Evolutionary conservation across 805 yeast species (phyloP), one percentile per base, ranked within the genome.

Genomic region (Candida vaughaniae): DNA sequence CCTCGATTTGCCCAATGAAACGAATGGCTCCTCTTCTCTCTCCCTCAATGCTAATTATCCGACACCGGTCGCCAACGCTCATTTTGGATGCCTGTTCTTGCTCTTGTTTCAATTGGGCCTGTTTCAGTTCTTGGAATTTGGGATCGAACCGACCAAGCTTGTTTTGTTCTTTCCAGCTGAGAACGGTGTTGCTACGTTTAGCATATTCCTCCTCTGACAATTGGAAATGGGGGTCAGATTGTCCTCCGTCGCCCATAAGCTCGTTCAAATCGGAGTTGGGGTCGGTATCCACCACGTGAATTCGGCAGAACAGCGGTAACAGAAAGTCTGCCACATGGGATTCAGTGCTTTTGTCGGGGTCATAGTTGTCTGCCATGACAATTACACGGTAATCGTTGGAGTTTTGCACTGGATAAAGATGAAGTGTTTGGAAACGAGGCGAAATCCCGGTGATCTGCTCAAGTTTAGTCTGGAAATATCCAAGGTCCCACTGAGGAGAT

Each of bases 371-470:
- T 10, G 31, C 31, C 17, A 26, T 25, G 9, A 20, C 31, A 6
- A 33, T 6, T 15, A 38, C 35, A 6, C 16, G 14, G 16, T 23
- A 38, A 15, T 33, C 69, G 48, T 60, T 58, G 42, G 73, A 60
- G 29, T 60, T 53, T 5, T 66, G 54, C 3, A 59, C 48, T 6
- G 65, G 61, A 47, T 75, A 78, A 25, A 76, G 57, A 38, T 67
- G 68, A 11, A 81, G 52, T 11, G 60, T 61, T 52, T 82, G 95
- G 41, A 56, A 62, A 10, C 51, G 43, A 3, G 86, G 82, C 4
- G 80, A 77, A 18, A 87, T 75, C 2, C 96, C 96, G 0, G 95
- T 85, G 42, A 85, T 76, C 23, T 66, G 69, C 49, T 85, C 93
- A 8, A 87, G 56, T 39, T 75, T 70, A 26, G 58, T 45, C 45